phyloP scores from a whole-genome alignment of 176 grass and related monocot genomes.

The Olyra latifolia region DNA sequence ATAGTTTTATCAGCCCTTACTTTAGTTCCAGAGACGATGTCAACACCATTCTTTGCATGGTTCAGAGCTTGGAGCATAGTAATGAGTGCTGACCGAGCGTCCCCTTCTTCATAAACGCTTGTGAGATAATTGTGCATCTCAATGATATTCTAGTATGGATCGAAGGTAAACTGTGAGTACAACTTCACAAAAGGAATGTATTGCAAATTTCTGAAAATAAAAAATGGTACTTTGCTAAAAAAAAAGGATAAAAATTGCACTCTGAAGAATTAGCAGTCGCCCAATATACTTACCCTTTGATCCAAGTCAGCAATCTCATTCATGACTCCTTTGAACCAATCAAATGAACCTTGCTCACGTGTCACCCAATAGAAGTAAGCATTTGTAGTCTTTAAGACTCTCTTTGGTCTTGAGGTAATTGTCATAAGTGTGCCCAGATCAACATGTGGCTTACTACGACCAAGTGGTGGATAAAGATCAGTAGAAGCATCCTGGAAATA shows the following conservation, averaged over 20 bases:
- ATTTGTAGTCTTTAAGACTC: constrained; percentile 82
- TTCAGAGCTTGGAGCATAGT: constrained; percentile 98
- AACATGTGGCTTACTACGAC: constrained; percentile 66
- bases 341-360: constrained; percentile 95
- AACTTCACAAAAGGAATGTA: constrained; percentile 1
- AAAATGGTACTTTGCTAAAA: no score
- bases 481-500: constrained; percentile 62
- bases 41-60: constrained; percentile 95
- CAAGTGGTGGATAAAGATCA: constrained; percentile 75
- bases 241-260: neutral
- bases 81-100: constrained; percentile 94
- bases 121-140: constrained; percentile 99
- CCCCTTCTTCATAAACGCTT: constrained; percentile 98
- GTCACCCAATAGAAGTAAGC: constrained; percentile 99
- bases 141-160: constrained; percentile 71
- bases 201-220: constrained; percentile 10
- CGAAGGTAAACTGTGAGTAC: constrained; percentile 22
- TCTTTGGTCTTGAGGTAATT: constrained; percentile 65
- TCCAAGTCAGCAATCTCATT: constrained; percentile 94
- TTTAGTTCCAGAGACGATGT: constrained; percentile 93
- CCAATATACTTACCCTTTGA: constrained; percentile 68
- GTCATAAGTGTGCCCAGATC: constrained; percentile 81
- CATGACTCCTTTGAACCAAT: constrained; percentile 99
- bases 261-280: neutral
- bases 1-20: constrained; percentile 49